A percentile compares a stretch with the other conserved stretches of the same genome.
Conservation (phyloP, 2,329 filamentous ascomycete genomes). For the Colletotrichum tropicicola region DNA sequence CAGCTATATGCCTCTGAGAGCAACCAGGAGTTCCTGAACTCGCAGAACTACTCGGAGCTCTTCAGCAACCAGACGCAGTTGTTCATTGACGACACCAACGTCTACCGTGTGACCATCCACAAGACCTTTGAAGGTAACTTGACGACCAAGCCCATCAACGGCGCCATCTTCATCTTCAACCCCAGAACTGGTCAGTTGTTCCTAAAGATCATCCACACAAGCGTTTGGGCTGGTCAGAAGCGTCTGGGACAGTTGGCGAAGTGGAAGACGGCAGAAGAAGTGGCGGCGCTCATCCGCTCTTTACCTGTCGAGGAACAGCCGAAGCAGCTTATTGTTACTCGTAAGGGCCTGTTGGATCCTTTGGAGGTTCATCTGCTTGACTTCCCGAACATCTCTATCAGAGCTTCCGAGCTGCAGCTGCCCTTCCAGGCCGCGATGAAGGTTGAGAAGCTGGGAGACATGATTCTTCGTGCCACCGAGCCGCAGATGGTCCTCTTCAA, state of each 20-base stretch:
- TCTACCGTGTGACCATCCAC: conserved; percentile 99
- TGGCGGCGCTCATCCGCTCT: conserved; percentile 94
- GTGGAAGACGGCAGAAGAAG: conserved; percentile 99
- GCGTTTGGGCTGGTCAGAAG: conserved; percentile 98
- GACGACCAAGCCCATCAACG: conserved; percentile 99
- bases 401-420: conserved; percentile 93
- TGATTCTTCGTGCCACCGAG: conserved; percentile 97
- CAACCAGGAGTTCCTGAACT: conserved; percentile 99
- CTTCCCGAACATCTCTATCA: conserved; percentile 99
- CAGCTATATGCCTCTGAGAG: conserved; percentile 98
- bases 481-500: conserved; percentile 99
- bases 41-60: conserved; percentile 98
- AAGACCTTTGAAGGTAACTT: conserved; percentile 99
- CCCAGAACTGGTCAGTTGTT: conserved; percentile 97
- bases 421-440: conserved; percentile 99
- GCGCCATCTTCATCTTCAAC: conserved; percentile 99
- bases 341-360: conserved; percentile 96
- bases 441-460: conserved; percentile 98
- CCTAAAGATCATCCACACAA: conserved; percentile 99
- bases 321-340: conserved; percentile 97
- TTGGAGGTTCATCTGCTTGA: conserved; percentile 97
- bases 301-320: conserved; percentile 97
- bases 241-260: conserved; percentile 98
- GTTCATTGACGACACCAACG: conserved; percentile 99
- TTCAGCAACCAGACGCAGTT: conserved; percentile 99